These are phyloP conservation scores for Hanseniaspora osmophila DNA, from an alignment of 805 yeast genomes.

Conservation along the genomic window DNA sequence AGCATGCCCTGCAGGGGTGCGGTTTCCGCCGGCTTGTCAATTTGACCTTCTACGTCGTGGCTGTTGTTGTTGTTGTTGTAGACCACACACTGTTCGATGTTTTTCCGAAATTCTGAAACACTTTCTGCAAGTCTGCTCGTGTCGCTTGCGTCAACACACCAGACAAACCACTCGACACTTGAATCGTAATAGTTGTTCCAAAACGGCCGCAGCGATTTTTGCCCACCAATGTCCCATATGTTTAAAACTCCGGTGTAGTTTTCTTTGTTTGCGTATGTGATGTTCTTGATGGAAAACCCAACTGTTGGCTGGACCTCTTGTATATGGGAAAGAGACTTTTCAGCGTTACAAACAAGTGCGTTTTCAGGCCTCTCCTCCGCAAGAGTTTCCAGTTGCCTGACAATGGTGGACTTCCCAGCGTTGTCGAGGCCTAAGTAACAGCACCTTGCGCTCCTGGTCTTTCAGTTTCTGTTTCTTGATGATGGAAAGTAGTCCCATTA, in stretches of 20 bases:
- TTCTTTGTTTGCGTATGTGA: constrained; percentile 29
- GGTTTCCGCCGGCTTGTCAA: not conserved
- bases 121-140: constrained; percentile 27
- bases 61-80: not conserved
- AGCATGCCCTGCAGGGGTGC: not conserved
- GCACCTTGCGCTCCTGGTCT: constrained; percentile 59
- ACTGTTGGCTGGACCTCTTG: constrained; percentile 65
- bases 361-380: not conserved
- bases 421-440: constrained; percentile 77
- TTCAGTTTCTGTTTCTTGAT: constrained; percentile 71
- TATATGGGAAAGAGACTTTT: too few species aligned
- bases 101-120: not conserved
- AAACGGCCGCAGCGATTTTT: constrained; percentile 63
- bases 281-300: constrained; percentile 71
- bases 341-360: too few species aligned
- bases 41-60: not conserved
- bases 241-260: constrained; percentile 25
- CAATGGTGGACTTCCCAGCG: constrained; percentile 81
- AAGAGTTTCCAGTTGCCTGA: constrained; percentile 35
- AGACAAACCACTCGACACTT: constrained; percentile 55
- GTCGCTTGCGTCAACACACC: constrained; percentile 66
- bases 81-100: not conserved
- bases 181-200: constrained; percentile 90
- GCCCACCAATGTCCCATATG: constrained; percentile 91
- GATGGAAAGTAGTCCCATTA: constrained; percentile 74